Evolutionary conservation across 345 rosid species (phyloP).

Genomic region (Lumnitzera racemosa): DNA sequence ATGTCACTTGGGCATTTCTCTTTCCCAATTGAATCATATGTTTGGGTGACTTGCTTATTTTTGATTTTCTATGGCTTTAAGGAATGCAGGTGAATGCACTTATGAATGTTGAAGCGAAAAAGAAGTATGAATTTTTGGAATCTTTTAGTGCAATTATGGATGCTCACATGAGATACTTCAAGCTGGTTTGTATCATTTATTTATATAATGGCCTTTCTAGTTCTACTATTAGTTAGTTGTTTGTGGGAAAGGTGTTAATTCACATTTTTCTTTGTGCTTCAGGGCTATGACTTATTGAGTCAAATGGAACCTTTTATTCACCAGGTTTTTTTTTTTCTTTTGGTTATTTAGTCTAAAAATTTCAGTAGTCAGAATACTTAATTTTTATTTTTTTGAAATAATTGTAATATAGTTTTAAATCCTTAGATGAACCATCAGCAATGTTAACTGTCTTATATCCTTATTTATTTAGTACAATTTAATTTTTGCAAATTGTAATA

Average conservation of each 20-base stretch:
- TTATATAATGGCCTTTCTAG: constrained; percentile 2
- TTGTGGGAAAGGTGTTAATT: no score
- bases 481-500: no score
- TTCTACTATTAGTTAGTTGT: background rate
- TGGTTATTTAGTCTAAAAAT: background rate
- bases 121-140: constrained; percentile 88
- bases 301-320: constrained; percentile 80
- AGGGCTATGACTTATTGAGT: constrained; percentile 71
- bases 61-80: constrained; percentile 33
- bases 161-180: constrained; percentile 79
- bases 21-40: constrained; percentile 4
- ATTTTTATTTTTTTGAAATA: background rate
- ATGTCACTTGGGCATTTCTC: constrained; percentile 21
- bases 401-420: no score
- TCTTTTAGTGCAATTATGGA: constrained; percentile 86
- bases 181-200: constrained; percentile 44
- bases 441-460: no score
- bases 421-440: no score
- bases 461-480: no score
- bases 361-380: background rate
- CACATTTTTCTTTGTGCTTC: constrained; percentile 11
- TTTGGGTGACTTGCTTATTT: constrained; percentile 19
- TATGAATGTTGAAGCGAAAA: constrained; percentile 73
- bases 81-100: constrained; percentile 78
- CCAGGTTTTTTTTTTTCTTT: constrained; percentile 37